A percentile compares a stretch with the other conserved stretches of the same genome.
These are phyloP conservation scores for Aspergillus sp. DNA, from an alignment of 2,329 filamentous ascomycete genomes.

Conservation along the genomic window DNA sequence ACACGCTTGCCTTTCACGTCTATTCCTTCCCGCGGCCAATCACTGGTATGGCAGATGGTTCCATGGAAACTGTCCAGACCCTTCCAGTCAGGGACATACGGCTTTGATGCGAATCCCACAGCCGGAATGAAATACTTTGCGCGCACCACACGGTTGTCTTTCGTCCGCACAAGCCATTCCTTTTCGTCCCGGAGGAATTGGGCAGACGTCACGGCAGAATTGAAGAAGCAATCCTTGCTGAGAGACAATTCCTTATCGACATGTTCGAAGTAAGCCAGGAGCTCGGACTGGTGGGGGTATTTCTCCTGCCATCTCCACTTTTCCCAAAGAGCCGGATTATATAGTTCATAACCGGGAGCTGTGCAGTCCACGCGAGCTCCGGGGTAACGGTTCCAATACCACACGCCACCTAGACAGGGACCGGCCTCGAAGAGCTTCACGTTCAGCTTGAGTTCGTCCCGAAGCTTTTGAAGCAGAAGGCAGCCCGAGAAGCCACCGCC, in stretches of 20 bases:
- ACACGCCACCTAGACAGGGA: conserved; percentile 12
- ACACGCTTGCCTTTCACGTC: conserved; percentile 43
- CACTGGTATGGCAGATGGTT: conserved; percentile 45
- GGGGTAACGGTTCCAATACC: conserved; percentile 16
- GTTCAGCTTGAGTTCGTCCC: conserved; percentile 22
- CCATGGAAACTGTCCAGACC: conserved; percentile 41
- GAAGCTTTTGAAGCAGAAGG: conserved; percentile 8
- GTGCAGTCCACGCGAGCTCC: conserved; percentile 9
- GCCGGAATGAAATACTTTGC: conserved; percentile 40
- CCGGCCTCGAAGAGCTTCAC: conserved; percentile 30
- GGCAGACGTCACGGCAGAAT: conserved; percentile 35
- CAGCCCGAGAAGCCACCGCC: conserved; percentile 5
- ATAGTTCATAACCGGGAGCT: neutral
- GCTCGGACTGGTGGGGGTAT: conserved; percentile 25
- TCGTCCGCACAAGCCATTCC: conserved; percentile 39
- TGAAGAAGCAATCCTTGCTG: conserved; percentile 39
- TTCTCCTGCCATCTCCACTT: conserved; percentile 36
- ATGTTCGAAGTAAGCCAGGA: conserved; percentile 41
- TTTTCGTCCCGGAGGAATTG: conserved; percentile 24
- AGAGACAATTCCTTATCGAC: conserved; percentile 38
- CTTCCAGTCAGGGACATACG: conserved; percentile 31
- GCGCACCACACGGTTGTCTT: conserved; percentile 30
- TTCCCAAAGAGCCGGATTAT: conserved; percentile 37
- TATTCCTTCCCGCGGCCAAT: conserved; percentile 43
- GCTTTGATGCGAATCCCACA: conserved; percentile 39